A percentile compares a stretch with the other conserved stretches of the same genome.
phyloP scores from a whole-genome alignment of 2,329 filamentous ascomycete genomes.

The Lizonia empirigonia region DNA sequence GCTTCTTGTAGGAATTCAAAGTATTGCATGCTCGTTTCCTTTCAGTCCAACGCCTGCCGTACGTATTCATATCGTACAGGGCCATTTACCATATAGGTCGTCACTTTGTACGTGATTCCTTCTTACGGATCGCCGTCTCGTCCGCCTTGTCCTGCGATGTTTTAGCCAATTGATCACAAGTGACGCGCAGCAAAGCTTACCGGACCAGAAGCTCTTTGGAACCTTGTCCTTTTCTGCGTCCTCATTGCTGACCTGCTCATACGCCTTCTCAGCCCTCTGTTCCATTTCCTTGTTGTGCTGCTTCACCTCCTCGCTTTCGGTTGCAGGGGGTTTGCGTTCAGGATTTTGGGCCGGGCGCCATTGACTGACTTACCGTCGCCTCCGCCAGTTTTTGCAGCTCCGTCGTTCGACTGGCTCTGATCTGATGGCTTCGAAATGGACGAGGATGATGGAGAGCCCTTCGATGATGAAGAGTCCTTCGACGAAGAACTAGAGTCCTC shows the following conservation, averaged over 20 bases:
- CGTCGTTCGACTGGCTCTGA: constrained; percentile 16
- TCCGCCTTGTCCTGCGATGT: constrained; percentile 34
- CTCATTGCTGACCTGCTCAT: constrained; percentile 46
- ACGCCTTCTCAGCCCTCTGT: constrained; percentile 49
- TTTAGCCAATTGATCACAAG: constrained; percentile 12
- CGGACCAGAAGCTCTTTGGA: constrained; percentile 47
- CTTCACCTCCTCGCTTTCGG: constrained; percentile 48
- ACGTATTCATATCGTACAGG: constrained; percentile 1
- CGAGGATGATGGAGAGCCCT: constrained; percentile 13
- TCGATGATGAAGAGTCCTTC: constrained; percentile 13
- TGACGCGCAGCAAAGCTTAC: constrained; percentile 30
- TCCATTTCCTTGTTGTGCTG: constrained; percentile 54
- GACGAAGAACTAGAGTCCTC: constrained; percentile 23
- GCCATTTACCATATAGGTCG: background rate
- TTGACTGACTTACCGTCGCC: constrained; percentile 33
- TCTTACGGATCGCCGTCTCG: constrained; percentile 31
- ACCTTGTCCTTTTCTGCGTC: constrained; percentile 52
- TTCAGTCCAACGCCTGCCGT: background rate
- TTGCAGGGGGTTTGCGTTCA: constrained; percentile 44
- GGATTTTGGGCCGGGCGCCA: constrained; percentile 53
- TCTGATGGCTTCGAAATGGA: constrained; percentile 13
- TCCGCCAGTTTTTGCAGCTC: constrained; percentile 18
- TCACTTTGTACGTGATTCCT: background rate
- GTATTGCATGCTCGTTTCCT: background rate
- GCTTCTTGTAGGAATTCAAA: too few relatives aligned